Evolutionary conservation across 495 filamentous ascomycete species (phyloP), one percentile per base, ranked within the genome.

Genomic region (Podospora conica): DNA sequence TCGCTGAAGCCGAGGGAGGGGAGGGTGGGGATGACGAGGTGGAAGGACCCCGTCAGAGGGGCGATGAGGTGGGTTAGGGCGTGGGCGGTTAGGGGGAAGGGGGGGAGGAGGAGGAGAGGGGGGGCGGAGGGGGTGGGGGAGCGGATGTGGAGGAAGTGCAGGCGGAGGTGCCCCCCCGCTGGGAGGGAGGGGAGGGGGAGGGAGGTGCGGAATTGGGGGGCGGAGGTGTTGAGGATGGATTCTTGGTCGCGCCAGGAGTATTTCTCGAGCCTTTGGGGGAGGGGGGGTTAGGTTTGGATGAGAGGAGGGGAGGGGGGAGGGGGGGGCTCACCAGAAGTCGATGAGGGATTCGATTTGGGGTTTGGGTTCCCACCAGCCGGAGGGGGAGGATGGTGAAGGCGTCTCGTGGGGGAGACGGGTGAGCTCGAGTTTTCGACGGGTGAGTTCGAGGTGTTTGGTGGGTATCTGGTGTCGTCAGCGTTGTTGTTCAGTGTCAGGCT

Each of bases 1-100:
- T 85, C 80, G 55, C 83, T 87, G 75, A 92, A 93, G 53, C 87
- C 90, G 66, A 90, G 83, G 53, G 91, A 91, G 0, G 90, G 90
- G 24, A 92, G 76, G 10, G 87, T 89, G 3, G 90, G 89, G 9
- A 83, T 86, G 12, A 92, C 80, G 29, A 92, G 73, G 74, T 91
- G 82, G 75, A 92, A 93, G 1, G 84, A 77, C 18, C 86, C 86
- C 6, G 77, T 74, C 48, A 76, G 69, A 22, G 68, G 67, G 12
- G 77, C 70, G 48, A 91, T 76, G 23, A 93, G 74, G 57, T 88
- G 87, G 12, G 79, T 83, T 18, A 88, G 82, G 70, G 90, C 88
- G 55, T 92, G 75, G 71, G 88, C 91, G 55, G 83, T 86, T 12
- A 91, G 85, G 9, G 90, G 90, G 79, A 90, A 91, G 29, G 85